Evolutionary conservation across 1,284 basidiomycete species (phyloP).

Genomic region (Irpex lacteus): DNA sequence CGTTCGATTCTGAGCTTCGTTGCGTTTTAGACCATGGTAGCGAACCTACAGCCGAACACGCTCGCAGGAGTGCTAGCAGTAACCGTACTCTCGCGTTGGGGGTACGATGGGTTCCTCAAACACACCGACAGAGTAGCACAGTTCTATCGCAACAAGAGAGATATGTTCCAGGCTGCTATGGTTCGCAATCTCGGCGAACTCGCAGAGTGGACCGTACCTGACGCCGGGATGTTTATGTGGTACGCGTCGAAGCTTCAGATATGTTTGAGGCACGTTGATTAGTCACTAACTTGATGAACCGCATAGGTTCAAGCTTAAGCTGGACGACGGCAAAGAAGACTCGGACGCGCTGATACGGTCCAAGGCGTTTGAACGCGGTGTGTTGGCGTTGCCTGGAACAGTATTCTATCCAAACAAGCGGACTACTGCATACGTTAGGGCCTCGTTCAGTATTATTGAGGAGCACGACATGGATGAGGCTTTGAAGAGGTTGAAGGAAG

Average conservation of each 20-base stretch:
- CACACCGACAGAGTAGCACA: conserved; percentile 73
- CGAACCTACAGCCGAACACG: conserved; percentile 79
- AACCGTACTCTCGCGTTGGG: conserved; percentile 76
- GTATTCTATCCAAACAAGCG: conserved; percentile 72
- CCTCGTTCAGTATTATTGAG: conserved; percentile 76
- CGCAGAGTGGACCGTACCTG: conserved; percentile 82
- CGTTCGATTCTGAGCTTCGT: conserved; percentile 15
- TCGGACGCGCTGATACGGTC: conserved; percentile 76
- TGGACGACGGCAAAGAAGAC: conserved; percentile 54
- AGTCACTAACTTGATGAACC: neutral
- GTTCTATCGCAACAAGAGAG: conserved; percentile 80
- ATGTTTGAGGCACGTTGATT: neutral
- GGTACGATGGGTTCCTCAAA: conserved; percentile 70
- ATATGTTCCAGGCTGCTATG: conserved; percentile 79
- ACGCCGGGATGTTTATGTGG: conserved; percentile 93
- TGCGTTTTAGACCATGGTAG: conserved; percentile 50
- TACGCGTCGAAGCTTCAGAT: conserved; percentile 33
- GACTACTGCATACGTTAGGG: conserved; percentile 72
- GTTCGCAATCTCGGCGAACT: conserved; percentile 71
- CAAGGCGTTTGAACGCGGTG: conserved; percentile 78
- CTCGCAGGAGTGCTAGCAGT: conserved; percentile 78
- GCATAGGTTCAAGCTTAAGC: conserved; percentile 64
- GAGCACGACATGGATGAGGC: conserved; percentile 75
- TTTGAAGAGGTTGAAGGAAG: conserved; percentile 33
- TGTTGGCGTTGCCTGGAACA: conserved; percentile 85